Conservation (phyloP, 192 early-diverging fungal species). For the Diversispora epigaea region DNA sequence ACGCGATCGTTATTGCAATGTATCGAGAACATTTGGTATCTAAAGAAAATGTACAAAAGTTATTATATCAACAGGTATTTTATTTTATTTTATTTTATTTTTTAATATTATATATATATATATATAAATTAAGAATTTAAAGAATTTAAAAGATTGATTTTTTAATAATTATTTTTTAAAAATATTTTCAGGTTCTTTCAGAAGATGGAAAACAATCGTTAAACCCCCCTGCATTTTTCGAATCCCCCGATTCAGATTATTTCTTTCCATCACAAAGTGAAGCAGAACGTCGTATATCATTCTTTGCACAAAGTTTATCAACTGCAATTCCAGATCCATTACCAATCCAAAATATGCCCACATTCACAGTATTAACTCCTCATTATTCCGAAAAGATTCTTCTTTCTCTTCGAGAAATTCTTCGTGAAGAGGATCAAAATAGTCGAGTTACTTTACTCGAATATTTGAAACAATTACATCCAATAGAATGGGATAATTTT, state of each 20-base stretch:
- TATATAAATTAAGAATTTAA: too few species aligned
- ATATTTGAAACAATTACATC: conserved; percentile 76
- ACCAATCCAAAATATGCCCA: conserved; percentile 81
- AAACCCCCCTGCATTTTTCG: conserved; percentile 75
- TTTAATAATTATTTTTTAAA: conserved; percentile 2
- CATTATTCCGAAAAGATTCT: conserved; percentile 87
- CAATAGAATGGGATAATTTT: conserved; percentile 89
- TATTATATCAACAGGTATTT: conserved; percentile 72
- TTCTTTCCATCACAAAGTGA: conserved; percentile 74
- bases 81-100: background rate
- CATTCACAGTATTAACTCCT: conserved; percentile 80
- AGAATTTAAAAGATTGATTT: background rate
- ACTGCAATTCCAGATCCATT: conserved; percentile 76
- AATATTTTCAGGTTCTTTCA: conserved; percentile 64
- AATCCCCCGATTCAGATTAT: conserved; percentile 70
- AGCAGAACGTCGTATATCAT: conserved; percentile 79
- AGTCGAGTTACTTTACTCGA: conserved; percentile 79
- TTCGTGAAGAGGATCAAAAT: conserved; percentile 77
- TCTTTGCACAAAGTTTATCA: conserved; percentile 84
- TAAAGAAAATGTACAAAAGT: conserved; percentile 68
- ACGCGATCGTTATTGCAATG: conserved; percentile 82
- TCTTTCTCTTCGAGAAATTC: conserved; percentile 79
- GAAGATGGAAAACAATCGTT: conserved; percentile 64
- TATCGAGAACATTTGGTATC: conserved; percentile 78
- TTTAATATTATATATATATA: background rate